These are phyloP conservation scores for Podospora pseudopauciseta DNA, from an alignment of 495 filamentous ascomycete species.

Conservation along the genomic window DNA sequence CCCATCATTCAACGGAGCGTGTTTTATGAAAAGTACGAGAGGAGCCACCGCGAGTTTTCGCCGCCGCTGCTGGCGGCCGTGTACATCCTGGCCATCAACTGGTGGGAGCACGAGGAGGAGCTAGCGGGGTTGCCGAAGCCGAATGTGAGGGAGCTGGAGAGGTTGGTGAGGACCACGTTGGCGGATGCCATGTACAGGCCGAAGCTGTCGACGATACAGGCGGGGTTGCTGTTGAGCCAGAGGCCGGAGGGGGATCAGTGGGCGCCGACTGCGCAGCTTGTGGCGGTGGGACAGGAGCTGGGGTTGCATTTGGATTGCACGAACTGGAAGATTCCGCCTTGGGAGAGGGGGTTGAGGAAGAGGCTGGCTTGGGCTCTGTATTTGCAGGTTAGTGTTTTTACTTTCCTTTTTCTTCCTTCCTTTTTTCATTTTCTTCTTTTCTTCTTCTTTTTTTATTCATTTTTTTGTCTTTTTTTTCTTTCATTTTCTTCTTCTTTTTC, in stretches of 20 bases:
- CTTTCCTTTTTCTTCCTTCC: no score
- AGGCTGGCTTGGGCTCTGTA: slow-evolving; percentile 88
- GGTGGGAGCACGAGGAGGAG: slow-evolving; percentile 72
- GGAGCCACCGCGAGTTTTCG: slow-evolving; percentile 71
- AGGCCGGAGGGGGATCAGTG: slow-evolving; percentile 82
- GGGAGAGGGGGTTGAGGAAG: slow-evolving; percentile 81
- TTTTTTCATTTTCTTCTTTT: no score
- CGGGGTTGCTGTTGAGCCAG: slow-evolving; percentile 83
- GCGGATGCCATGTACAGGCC: slow-evolving; percentile 75
- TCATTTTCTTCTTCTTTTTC: no score
- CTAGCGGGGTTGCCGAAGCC: slow-evolving; percentile 63
- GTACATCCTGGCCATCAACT: slow-evolving; percentile 87
- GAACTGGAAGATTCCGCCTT: slow-evolving; percentile 80
- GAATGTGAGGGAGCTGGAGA: slow-evolving; percentile 72
- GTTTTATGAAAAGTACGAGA: slow-evolving; percentile 79
- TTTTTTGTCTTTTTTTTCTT: no score
- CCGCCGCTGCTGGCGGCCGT: slow-evolving; percentile 83
- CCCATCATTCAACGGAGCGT: slow-evolving; percentile 85
- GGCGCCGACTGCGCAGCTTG: slow-evolving; percentile 79
- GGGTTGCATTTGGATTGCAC: slow-evolving; percentile 85
- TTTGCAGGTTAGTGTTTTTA: slow-evolving; percentile 43
- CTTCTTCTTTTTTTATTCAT: no score
- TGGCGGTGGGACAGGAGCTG: slow-evolving; percentile 76
- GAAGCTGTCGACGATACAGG: slow-evolving; percentile 91
- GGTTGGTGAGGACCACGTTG: slow-evolving; percentile 67